Evolutionary conservation across 345 rosid species (phyloP).

Genomic region (Eucalyptus erythrocorys): DNA sequence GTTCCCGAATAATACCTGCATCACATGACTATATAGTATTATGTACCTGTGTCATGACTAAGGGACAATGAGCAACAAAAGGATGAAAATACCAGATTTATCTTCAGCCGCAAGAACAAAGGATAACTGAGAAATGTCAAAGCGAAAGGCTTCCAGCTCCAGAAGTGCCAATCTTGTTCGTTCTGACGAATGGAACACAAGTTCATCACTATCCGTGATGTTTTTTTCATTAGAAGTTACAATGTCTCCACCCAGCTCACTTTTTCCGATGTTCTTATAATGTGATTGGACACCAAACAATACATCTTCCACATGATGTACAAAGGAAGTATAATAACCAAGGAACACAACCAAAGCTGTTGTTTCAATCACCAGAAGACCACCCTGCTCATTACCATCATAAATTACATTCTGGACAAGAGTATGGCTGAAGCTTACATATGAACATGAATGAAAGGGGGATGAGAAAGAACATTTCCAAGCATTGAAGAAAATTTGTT

Average conservation of each 20-base stretch:
- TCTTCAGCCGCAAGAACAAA: conserved; percentile 47
- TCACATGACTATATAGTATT: not conserved
- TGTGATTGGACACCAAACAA: conserved; percentile 19
- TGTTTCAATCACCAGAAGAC: conserved; percentile 53
- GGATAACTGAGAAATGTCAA: conserved; percentile 46
- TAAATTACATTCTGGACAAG: not conserved
- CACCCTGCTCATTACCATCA: conserved; percentile 62
- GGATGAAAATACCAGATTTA: conserved; percentile 39
- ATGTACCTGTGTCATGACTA: not conserved
- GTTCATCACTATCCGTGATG: conserved; percentile 3
- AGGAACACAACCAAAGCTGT: conserved; percentile 35
- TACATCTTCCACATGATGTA: conserved; percentile 12
- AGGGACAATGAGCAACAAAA: not conserved
- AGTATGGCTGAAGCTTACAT: not conserved
- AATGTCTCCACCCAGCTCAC: conserved; percentile 9
- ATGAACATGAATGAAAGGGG: not conserved
- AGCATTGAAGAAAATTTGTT: not conserved
- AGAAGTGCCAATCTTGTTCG: conserved; percentile 12
- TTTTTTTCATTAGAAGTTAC: conserved; percentile 2
- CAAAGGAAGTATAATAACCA: conserved; percentile 28
- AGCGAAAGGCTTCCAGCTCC: conserved; percentile 21
- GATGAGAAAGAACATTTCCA: not conserved
- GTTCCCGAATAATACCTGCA: conserved; percentile 57
- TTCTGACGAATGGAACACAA: conserved; percentile 6
- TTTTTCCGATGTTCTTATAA: conserved; percentile 7